A percentile compares a stretch with the other conserved stretches of the same genome.
These are phyloP conservation scores for Mariannaea sp. DNA, from an alignment of 2,329 filamentous ascomycete genomes.

Conservation along the genomic window DNA sequence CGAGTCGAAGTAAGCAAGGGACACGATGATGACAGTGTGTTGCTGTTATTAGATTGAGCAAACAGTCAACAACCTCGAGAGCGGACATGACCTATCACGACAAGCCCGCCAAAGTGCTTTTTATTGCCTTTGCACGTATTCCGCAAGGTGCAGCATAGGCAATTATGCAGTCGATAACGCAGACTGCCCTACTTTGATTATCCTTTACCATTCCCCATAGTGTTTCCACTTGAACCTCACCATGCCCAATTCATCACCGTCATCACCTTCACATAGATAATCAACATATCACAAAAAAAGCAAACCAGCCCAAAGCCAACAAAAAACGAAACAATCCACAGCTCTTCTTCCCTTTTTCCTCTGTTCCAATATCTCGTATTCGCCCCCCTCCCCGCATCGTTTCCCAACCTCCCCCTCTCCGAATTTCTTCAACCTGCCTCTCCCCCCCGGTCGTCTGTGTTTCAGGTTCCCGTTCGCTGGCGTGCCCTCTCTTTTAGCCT, in stretches of 20 bases:
- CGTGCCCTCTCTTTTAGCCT: slow-evolving; percentile 13
- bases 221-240: not conserved
- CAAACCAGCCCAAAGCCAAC: not conserved
- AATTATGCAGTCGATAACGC: too few relatives aligned
- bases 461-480: slow-evolving; percentile 25
- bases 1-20: too few relatives aligned
- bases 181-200: not conserved
- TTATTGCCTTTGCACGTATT: too few relatives aligned
- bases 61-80: too few relatives aligned
- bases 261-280: not conserved
- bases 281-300: not conserved
- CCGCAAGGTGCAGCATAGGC: too few relatives aligned
- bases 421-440: slow-evolving; percentile 1
- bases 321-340: too few relatives aligned
- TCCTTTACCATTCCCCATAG: not conserved
- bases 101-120: too few relatives aligned
- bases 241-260: not conserved
- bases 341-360: not conserved
- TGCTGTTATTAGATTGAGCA: too few relatives aligned
- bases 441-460: slow-evolving; percentile 21
- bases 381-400: slow-evolving; percentile 6
- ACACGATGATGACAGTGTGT: too few relatives aligned
- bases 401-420: slow-evolving; percentile 3
- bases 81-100: too few relatives aligned
- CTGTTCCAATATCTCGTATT: slow-evolving; percentile 7